A percentile compares a stretch with the other conserved stretches of the same genome.
Evolutionary conservation across 345 rosid species (phyloP).

Genomic region (Arabis hirsuta): DNA sequence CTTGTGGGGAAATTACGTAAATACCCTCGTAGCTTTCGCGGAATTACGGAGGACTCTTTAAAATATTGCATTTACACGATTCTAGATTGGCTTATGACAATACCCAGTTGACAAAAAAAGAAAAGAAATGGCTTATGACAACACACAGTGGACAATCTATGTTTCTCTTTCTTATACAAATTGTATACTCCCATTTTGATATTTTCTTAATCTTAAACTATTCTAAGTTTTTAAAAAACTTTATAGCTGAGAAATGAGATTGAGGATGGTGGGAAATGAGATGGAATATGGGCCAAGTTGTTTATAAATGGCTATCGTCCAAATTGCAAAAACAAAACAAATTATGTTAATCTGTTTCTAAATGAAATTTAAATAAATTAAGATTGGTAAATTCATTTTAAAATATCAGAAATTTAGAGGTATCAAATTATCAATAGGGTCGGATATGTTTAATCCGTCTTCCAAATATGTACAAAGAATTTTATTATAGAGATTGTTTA

Average conservation of each 20-base stretch:
- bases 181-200: background rate
- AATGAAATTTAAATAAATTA: no score
- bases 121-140: constrained; percentile 30
- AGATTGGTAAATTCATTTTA: no score
- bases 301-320: background rate
- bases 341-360: background rate
- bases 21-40: constrained; percentile 45
- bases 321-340: background rate
- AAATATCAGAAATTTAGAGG: background rate
- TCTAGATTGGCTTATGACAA: constrained; percentile 42
- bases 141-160: constrained; percentile 22
- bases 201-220: constrained; percentile 22
- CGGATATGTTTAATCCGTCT: background rate
- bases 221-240: no score
- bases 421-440: background rate
- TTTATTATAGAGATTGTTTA: background rate
- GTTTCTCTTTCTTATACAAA: constrained; percentile 7
- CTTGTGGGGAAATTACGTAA: constrained; percentile 27
- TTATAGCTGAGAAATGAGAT: background rate
- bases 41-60: constrained; percentile 20
- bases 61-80: constrained; percentile 19
- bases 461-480: background rate
- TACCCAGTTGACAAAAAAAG: no score
- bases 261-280: background rate
- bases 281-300: constrained; percentile 36